A percentile compares a stretch with the other conserved stretches of the same genome.
These are phyloP conservation scores for Entophlyctis helioformis DNA, from an alignment of 192 early-diverging fungal genomes.

Conservation along the genomic window DNA sequence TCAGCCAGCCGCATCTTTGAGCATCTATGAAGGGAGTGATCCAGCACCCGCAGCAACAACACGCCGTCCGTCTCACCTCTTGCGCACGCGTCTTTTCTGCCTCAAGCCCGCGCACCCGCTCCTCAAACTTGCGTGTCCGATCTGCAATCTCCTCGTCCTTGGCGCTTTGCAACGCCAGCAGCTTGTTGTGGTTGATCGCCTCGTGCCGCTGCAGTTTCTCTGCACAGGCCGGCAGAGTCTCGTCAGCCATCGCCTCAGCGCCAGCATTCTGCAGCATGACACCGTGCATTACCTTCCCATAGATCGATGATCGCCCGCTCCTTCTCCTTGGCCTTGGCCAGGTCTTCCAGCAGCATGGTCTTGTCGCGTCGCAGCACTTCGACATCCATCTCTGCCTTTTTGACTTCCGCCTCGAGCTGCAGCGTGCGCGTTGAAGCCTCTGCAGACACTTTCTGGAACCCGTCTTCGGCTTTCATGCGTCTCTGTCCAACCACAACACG, in stretches of 20 bases:
- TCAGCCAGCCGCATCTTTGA: no score
- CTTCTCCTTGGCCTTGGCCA: conserved; percentile 24
- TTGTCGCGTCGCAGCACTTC: conserved; percentile 33
- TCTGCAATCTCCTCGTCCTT: conserved; percentile 14
- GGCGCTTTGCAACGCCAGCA: conserved; percentile 8
- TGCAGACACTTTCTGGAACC: conserved; percentile 1
- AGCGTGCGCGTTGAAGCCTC: conserved; percentile 5
- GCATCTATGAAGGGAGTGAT: no score
- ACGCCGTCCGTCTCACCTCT: no score
- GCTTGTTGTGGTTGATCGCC: conserved; percentile 5
- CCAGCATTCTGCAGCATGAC: not conserved
- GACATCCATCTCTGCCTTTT: conserved; percentile 21
- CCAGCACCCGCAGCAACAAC: no score
- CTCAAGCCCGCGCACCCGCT: conserved; percentile 4
- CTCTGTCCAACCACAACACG: conserved; percentile 4
- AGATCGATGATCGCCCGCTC: conserved; percentile 7
- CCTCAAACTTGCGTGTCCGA: conserved; percentile 9
- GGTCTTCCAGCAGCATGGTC: conserved; percentile 24
- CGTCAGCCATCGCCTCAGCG: not conserved
- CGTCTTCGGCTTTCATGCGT: conserved; percentile 8
- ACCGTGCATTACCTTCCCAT: conserved; percentile 10
- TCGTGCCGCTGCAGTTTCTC: conserved; percentile 11
- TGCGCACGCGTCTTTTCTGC: conserved; percentile 7
- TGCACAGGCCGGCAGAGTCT: no score
- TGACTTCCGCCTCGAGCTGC: conserved; percentile 21